These are phyloP conservation scores for Leucocoprinus birnbaumii DNA, from an alignment of 768 basidiomycete species.

Conservation along the genomic window DNA sequence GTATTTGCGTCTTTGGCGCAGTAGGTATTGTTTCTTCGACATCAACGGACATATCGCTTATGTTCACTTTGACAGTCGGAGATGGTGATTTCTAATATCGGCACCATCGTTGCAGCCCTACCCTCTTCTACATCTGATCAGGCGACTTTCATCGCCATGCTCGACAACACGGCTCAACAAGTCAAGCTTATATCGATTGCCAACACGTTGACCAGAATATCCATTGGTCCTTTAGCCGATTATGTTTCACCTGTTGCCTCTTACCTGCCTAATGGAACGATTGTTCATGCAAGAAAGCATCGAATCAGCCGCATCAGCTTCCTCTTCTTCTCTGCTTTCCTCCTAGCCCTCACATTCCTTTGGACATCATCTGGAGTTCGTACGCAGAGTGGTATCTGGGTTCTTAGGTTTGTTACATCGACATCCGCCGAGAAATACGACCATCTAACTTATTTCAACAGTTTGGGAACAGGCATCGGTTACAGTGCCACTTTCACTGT, in stretches of 20 bases:
- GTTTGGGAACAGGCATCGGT: constrained; percentile 62
- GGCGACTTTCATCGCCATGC: neutral
- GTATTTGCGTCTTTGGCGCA: constrained; percentile 58
- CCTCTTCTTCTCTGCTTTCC: constrained; percentile 42
- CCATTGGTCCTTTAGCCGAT: constrained; percentile 71
- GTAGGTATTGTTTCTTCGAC: constrained; percentile 54
- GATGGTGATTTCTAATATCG: constrained; percentile 84
- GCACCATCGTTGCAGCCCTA: constrained; percentile 69
- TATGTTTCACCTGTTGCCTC: constrained; percentile 61
- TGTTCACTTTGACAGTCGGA: constrained; percentile 48
- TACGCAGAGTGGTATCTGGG: constrained; percentile 57
- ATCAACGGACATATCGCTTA: too few relatives aligned
- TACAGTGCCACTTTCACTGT: constrained; percentile 74
- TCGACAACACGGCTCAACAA: constrained; percentile 52
- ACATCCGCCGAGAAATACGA: neutral
- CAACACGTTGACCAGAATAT: constrained; percentile 69
- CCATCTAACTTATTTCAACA: constrained; percentile 19
- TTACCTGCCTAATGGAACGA: constrained; percentile 32
- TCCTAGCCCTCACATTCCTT: constrained; percentile 49
- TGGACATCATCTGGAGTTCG: constrained; percentile 52
- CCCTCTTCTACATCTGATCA: constrained; percentile 27
- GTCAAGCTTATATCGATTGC: constrained; percentile 67
- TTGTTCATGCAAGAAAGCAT: constrained; percentile 42
- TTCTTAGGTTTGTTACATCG: constrained; percentile 51
- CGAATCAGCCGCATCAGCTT: constrained; percentile 62